Evolutionary conservation across 164 flowering plant species (phyloP).

Genomic region (Aristolochia fimbriata): DNA sequence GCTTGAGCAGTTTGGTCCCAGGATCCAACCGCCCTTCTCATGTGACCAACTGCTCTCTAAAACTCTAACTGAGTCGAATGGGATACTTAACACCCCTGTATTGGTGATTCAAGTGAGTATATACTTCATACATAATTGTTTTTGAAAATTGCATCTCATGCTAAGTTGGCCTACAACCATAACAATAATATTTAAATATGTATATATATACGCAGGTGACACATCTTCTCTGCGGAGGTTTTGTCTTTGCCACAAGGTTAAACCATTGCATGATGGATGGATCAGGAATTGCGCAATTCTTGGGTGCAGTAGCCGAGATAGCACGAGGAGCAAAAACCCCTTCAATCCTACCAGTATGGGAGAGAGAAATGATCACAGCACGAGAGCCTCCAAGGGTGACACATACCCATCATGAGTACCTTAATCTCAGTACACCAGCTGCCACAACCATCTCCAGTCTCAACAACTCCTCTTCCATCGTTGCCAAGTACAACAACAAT

Average conservation of each 20-base stretch:
- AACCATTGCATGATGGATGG: conserved; percentile 35
- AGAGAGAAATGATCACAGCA: conserved; percentile 17
- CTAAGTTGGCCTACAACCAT: too few relatives aligned
- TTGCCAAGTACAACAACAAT: background rate
- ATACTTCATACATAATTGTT: background rate
- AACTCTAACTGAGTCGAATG: conserved; percentile 26
- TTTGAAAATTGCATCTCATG: background rate
- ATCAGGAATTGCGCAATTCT: conserved; percentile 18
- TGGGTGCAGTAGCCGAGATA: conserved; percentile 19
- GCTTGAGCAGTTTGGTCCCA: conserved; percentile 22
- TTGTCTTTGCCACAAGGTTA: conserved; percentile 16
- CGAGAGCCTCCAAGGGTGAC: too few relatives aligned
- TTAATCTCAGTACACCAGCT: too few relatives aligned
- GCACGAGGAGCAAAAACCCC: conserved; percentile 19
- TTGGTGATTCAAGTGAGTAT: conserved; percentile 11
- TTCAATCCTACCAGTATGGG: conserved; percentile 24
- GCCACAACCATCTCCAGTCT: conserved; percentile 16
- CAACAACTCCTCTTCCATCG: background rate
- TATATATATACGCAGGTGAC: conserved; percentile 62
- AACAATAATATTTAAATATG: too few relatives aligned
- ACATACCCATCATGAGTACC: conserved; percentile 19
- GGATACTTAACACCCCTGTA: conserved; percentile 14
- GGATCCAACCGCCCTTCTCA: conserved; percentile 30
- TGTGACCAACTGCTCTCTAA: conserved; percentile 25
- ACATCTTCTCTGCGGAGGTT: conserved; percentile 32